Percentiles rank a stretch among this genome's conserved stretches.
These are phyloP conservation scores for Schizopora paradoxa DNA, from an alignment of 1,284 basidiomycete species.

Conservation along the genomic window DNA sequence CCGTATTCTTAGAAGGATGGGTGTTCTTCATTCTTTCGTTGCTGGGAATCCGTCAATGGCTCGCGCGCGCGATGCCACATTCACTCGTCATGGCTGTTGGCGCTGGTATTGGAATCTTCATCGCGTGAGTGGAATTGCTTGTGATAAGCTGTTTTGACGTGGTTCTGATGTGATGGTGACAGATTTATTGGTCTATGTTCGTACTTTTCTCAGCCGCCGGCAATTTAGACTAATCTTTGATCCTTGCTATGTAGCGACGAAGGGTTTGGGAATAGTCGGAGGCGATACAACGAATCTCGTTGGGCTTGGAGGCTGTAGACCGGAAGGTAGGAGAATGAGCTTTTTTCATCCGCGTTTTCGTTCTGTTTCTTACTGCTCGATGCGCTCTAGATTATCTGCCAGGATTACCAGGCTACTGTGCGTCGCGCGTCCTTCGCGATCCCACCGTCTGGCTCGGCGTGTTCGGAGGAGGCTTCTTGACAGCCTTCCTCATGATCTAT, in stretches of 20 bases:
- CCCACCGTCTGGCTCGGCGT: slow-evolving; percentile 43
- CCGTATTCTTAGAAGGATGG: slow-evolving; percentile 41
- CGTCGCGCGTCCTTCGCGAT: slow-evolving; percentile 35
- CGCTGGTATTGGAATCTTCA: slow-evolving; percentile 41
- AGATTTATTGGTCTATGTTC: slow-evolving; percentile 65
- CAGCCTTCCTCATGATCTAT: slow-evolving; percentile 38
- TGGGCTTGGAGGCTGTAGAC: slow-evolving; percentile 37
- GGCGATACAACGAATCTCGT: slow-evolving; percentile 35
- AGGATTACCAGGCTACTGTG: slow-evolving; percentile 30
- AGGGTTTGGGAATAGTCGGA: slow-evolving; percentile 26
- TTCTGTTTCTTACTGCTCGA: not conserved
- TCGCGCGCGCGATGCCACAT: slow-evolving; percentile 40
- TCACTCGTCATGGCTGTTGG: slow-evolving; percentile 39
- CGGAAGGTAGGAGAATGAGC: slow-evolving; percentile 7
- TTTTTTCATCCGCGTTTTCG: not conserved
- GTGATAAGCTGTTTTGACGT: not conserved
- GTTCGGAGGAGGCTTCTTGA: slow-evolving; percentile 38
- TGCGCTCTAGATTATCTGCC: slow-evolving; percentile 2
- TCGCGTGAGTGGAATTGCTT: slow-evolving; percentile 19
- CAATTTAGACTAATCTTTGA: not conserved
- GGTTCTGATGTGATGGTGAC: no score
- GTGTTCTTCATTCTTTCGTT: slow-evolving; percentile 42
- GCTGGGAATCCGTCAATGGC: slow-evolving; percentile 44
- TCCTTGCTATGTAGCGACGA: not conserved
- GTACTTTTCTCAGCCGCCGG: slow-evolving; percentile 25